Base-by-base conservation (phyloP, 306 rosid genomes). In the Vigna unguiculata region DNA sequence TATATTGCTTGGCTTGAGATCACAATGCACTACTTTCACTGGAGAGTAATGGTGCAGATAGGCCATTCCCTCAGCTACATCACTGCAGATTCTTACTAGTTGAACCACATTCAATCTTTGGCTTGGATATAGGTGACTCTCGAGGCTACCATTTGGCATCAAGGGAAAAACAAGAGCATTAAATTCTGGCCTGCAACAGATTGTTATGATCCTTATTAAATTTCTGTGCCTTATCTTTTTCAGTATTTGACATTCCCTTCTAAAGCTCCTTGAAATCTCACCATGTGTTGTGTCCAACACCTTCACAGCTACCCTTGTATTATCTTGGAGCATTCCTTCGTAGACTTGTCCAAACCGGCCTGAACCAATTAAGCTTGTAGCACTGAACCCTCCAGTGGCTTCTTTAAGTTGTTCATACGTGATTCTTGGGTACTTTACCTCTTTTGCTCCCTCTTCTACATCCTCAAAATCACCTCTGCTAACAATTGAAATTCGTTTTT, bases 81-180 rank as follows among this genome's bases (percentile, higher is more conserved):
- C 97, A 45, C 87, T 83, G 75, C 97, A 90, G 30, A 95, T 92
- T 78, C 79, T 89, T 78, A 95, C 92, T 21, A 92, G 4, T 78
- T 90, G 97, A 72, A 82, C 75, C 85, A 90, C 81, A 82, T 88
- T 72, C 78, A 94, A 75, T 38, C 74, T 80, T 36, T 67, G 80
- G 55, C 82, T 89, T 59, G 89, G 89, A 77, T 95, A 92, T 4
- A 92, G 81, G 69, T 90, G 93, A 71, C 81, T 91, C 78, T 95
- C 98, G 43, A 95, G 85, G 86, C 97, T 95, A 48, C 97, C 97
- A 62, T 95, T 92, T 14, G 88, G 61, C 97, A 95, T 90, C 63
- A 95, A 60, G 47, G 98, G 98, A 69, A 95, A 96, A 84, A 95
- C 96, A 58, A 92, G 81, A 36, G 98, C 98, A 86, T 92, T 95